Percentiles rank a stretch among this genome's conserved stretches.
Conservation (phyloP, 1,284 basidiomycete species). For the Marasmius tenuissimus region DNA sequence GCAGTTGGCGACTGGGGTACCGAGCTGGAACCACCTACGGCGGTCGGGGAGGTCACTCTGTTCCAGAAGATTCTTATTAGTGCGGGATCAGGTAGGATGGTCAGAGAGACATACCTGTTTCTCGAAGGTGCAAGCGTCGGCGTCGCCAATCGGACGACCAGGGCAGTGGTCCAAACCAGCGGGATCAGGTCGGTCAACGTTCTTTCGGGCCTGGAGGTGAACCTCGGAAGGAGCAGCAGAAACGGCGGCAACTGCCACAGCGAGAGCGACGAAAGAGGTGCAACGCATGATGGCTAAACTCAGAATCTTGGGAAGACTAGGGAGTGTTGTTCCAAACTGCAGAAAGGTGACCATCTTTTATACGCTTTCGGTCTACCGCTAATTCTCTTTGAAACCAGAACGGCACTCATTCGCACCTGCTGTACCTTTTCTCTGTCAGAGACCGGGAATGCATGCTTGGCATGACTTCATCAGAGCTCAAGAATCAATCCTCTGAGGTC, state of each 20-base stretch:
- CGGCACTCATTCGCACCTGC: too few relatives aligned
- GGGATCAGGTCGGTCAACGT: not conserved
- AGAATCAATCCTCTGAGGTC: too few relatives aligned
- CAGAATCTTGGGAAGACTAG: too few relatives aligned
- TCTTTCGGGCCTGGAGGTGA: not conserved
- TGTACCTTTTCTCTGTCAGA: too few relatives aligned
- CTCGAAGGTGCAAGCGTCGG: not conserved
- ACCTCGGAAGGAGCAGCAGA: not conserved
- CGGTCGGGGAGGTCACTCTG: not conserved
- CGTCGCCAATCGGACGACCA: not conserved
- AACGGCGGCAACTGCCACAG: not conserved
- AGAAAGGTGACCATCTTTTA: too few relatives aligned
- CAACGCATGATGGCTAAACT: not conserved
- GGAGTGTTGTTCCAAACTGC: not conserved
- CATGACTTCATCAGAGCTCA: too few relatives aligned
- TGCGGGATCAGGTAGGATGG: not conserved
- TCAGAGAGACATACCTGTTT: not conserved
- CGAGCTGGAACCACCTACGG: not conserved
- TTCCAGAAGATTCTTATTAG: not conserved
- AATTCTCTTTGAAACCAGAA: too few relatives aligned
- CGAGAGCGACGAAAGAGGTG: not conserved
- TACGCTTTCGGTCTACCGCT: too few relatives aligned
- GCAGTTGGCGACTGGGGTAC: not conserved
- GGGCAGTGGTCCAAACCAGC: too few relatives aligned
- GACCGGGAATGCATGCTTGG: too few relatives aligned